Conservation (phyloP, 768 basidiomycete species). For the Russula sp. region DNA sequence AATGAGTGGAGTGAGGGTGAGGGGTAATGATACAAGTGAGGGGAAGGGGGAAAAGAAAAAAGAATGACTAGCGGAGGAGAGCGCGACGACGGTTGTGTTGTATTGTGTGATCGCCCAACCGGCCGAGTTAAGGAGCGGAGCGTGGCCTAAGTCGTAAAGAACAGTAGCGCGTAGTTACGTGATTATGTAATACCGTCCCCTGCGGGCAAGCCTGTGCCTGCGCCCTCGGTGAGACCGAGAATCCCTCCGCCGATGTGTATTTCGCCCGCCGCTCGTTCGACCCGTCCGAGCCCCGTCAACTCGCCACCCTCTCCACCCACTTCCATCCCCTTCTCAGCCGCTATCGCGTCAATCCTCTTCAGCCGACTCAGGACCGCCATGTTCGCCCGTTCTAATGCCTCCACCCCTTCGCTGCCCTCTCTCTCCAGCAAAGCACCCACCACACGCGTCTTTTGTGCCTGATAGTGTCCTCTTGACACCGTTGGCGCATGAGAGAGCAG, state of each 20-base stretch:
- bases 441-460: slow-evolving; percentile 35
- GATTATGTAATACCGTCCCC: slow-evolving; percentile 4
- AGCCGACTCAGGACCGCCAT: slow-evolving; percentile 45
- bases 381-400: slow-evolving; percentile 41
- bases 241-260: slow-evolving; percentile 33
- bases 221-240: slow-evolving; percentile 42
- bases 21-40: background rate
- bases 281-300: slow-evolving; percentile 38
- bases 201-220: slow-evolving; percentile 22
- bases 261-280: slow-evolving; percentile 40
- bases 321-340: slow-evolving; percentile 34
- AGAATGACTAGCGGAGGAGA: background rate
- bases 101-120: no score
- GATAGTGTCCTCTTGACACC: slow-evolving; percentile 37
- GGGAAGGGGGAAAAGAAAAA: background rate
- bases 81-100: background rate
- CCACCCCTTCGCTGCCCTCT: slow-evolving; percentile 10
- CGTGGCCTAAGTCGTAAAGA: background rate
- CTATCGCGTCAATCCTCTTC: slow-evolving; percentile 42
- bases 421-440: slow-evolving; percentile 29
- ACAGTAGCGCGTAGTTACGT: background rate
- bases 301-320: slow-evolving; percentile 38
- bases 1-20: slow-evolving; percentile 14
- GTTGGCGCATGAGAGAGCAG: slow-evolving; percentile 29
- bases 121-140: no score